Evolutionary conservation across 129 eudicot species (phyloP).

Genomic region (Sambucus nigra): DNA sequence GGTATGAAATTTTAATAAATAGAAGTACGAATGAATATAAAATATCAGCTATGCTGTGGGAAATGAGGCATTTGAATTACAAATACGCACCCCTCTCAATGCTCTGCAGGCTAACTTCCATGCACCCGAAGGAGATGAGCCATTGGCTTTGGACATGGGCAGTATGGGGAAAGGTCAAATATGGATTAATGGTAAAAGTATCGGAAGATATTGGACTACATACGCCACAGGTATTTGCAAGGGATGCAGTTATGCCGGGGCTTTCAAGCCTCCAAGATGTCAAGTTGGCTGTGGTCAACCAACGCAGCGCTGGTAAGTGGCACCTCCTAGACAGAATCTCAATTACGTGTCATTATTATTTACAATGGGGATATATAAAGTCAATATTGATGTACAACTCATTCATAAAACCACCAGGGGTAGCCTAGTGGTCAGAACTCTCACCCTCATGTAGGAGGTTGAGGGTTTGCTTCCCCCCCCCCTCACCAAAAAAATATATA

Average conservation of each 20-base stretch:
- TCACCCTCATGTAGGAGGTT: too few species aligned
- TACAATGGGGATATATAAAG: too few species aligned
- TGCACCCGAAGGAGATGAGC: conserved; percentile 26
- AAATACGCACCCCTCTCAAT: not conserved
- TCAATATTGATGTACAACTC: too few species aligned
- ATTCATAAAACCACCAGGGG: too few species aligned
- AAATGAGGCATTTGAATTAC: not conserved
- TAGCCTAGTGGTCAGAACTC: too few species aligned
- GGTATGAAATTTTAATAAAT: conserved; percentile 1
- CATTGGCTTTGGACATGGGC: conserved; percentile 30
- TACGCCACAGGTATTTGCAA: conserved; percentile 22
- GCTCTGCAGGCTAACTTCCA: conserved; percentile 24
- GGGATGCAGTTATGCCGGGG: conserved; percentile 19
- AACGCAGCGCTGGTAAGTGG: conserved; percentile 24
- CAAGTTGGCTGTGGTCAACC: conserved; percentile 30
- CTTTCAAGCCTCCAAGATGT: conserved; percentile 20
- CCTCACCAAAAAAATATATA: too few species aligned
- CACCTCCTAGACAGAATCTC: too few species aligned
- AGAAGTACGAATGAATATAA: not conserved
- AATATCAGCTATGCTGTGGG: not conserved
- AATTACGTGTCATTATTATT: too few species aligned
- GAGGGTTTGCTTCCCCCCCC: too few species aligned
- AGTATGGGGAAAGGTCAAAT: conserved; percentile 39
- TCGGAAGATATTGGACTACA: conserved; percentile 36
- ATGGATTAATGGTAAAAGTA: conserved; percentile 34